Evolutionary conservation across 176 grass and related monocot genomes (phyloP).

Genomic region (Lolium rigidum): DNA sequence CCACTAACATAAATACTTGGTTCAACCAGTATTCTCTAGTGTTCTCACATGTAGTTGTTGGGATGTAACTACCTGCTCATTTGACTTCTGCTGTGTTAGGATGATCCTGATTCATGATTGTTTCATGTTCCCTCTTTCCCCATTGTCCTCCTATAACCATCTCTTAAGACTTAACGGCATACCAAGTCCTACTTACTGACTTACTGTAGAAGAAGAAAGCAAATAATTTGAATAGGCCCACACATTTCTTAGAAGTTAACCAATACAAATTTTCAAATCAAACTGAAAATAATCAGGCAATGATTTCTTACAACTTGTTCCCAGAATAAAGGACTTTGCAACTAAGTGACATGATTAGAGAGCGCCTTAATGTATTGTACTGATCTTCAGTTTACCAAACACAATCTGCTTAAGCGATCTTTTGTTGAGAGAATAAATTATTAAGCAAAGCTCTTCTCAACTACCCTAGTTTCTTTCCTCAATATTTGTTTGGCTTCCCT

Average conservation of each 20-base stretch:
- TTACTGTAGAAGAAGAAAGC: constrained; percentile 8
- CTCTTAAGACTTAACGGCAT: background rate
- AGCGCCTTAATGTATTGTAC: constrained; percentile 7
- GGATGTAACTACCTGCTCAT: constrained; percentile 35
- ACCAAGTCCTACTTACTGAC: background rate
- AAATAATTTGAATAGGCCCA: constrained; percentile 37
- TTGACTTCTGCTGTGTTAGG: constrained; percentile 40
- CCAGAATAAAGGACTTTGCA: background rate
- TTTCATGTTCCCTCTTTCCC: background rate
- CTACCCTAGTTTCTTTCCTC: background rate
- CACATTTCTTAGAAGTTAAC: constrained; percentile 49
- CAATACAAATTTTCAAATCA: constrained; percentile 16
- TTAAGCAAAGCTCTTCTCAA: background rate
- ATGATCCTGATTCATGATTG: constrained; percentile 26
- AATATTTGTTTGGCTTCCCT: background rate
- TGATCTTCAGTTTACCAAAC: constrained; percentile 29
- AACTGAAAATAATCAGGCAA: background rate
- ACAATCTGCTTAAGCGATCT: constrained; percentile 13
- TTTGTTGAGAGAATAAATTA: background rate
- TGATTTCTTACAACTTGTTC: constrained; percentile 14
- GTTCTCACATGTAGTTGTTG: background rate
- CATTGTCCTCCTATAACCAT: constrained; percentile 11
- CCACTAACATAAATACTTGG: background rate
- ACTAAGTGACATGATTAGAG: constrained; percentile 21
- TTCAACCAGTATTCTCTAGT: background rate